Evolutionary conservation across 331 rosid species (phyloP), one percentile per base, ranked within the genome.

Genomic region (Acacia concinna): DNA sequence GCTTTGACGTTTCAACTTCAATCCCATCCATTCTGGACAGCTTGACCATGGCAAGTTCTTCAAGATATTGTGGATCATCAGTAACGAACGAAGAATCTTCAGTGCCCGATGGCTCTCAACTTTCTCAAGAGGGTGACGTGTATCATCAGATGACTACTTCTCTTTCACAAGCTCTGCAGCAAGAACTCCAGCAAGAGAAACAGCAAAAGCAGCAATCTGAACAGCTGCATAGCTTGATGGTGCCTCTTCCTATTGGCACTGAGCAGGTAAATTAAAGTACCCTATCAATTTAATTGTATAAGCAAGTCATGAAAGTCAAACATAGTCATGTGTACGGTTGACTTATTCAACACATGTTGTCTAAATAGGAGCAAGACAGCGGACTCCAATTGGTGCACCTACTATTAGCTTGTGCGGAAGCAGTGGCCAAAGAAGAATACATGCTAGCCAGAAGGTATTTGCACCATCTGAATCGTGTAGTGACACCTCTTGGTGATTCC

Each of bases 371-470:
- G 78, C 95, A 92, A 84, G 98, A 94, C 73, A 91, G 97, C 37
- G 98, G 98, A 25, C 97, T 94, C 51, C 97, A 94, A 83, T 71
- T 94, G 52, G 97, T 94, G 82, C 98, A 94, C 85, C 94, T 94
- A 32, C 94, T 92, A 43, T 94, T 94, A 46, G 97, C 97, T 0
- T 94, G 98, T 63, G 97, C 97, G 0, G 97, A 94, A 77, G 97
- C 97, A 31, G 97, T 91, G 4, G 93, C 97, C 1, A 94, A 94
- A 84, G 98, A 89, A 37, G 97, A 94, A 78, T 91, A 88, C 84
- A 89, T 94, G 97, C 64, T 91, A 21, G 97, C 98, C 4, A 90
- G 97, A 82, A 85, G 91, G 81, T 94, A 89, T 67, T 80, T 94
- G 21, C 93, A 89, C 78, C 93, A 89, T 74, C 97, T 94, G 66